Percentiles rank a stretch among this genome's conserved stretches.
Conservation (phyloP, 177 flowering plant genomes). For the Vitis hybrid region DNA sequence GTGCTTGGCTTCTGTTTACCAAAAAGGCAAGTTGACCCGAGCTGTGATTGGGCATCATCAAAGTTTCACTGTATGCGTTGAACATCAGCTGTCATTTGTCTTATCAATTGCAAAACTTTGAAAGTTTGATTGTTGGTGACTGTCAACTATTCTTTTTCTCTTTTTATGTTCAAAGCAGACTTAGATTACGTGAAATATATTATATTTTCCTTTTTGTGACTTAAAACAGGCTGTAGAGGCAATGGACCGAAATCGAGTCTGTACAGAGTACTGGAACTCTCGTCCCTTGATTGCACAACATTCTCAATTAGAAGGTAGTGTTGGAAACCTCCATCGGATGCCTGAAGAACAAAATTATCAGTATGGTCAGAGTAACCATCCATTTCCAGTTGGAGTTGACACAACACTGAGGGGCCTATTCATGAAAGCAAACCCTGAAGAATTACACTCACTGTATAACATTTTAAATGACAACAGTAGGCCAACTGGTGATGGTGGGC, state of each 20-base stretch:
- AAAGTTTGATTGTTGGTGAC: too few species aligned
- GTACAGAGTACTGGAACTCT: constrained; percentile 79
- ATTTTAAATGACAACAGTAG: constrained; percentile 29
- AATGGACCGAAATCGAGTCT: constrained; percentile 58
- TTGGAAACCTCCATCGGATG: constrained; percentile 4
- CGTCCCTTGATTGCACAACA: constrained; percentile 38
- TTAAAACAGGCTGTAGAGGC: constrained; percentile 68
- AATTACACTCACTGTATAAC: constrained; percentile 42
- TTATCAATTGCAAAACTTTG: too few species aligned
- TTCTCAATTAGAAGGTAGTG: constrained; percentile 14
- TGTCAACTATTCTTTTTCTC: neutral
- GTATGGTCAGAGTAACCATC: constrained; percentile 9
- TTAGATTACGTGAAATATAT: neutral
- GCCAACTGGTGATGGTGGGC: constrained; percentile 25
- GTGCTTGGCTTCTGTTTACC: too few species aligned
- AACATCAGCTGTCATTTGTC: too few species aligned
- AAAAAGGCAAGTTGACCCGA: too few species aligned
- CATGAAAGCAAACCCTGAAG: constrained; percentile 72
- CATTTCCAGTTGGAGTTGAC: constrained; percentile 19
- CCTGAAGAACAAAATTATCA: constrained; percentile 17
- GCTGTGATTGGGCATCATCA: too few species aligned
- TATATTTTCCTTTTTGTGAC: neutral
- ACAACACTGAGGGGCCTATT: constrained; percentile 52
- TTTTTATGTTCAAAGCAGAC: neutral
- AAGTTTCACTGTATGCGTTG: too few species aligned